Conservation (phyloP, 2,329 filamentous ascomycete species). For the Alternaria infectoria region DNA sequence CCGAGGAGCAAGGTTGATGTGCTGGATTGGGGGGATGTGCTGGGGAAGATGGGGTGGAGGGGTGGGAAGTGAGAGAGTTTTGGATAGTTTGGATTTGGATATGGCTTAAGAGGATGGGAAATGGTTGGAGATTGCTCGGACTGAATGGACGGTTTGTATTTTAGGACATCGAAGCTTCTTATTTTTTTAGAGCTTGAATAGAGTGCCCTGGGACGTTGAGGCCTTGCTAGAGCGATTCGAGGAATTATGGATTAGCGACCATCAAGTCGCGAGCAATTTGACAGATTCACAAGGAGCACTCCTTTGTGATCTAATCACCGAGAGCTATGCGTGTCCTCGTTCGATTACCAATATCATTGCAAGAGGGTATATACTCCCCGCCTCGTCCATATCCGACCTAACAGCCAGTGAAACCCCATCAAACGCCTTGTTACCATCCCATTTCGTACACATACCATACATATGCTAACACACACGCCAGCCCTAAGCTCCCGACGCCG, state of each 20-base stretch:
- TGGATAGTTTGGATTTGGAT: neutral
- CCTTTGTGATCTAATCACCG: neutral
- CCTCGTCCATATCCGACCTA: neutral
- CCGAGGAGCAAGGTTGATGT: conserved; percentile 24
- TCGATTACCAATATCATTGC: neutral
- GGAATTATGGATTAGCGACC: neutral
- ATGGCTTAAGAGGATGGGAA: neutral
- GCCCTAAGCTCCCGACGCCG: neutral
- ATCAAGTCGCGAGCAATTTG: neutral
- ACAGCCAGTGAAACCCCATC: neutral
- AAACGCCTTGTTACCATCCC: neutral
- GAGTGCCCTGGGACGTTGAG: neutral
- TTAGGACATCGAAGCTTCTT: neutral
- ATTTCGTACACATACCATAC: neutral
- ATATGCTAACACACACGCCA: neutral
- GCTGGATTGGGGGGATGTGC: conserved; percentile 22
- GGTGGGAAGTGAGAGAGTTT: neutral
- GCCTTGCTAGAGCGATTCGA: neutral
- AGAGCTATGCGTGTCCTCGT: neutral
- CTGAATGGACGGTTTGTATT: neutral
- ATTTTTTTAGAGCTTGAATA: neutral
- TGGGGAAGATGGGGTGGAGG: conserved; percentile 3
- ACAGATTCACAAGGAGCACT: neutral
- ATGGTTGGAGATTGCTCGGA: neutral
- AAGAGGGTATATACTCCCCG: neutral